Evolutionary conservation across 495 filamentous ascomycete genomes (phyloP), one percentile per base, ranked within the genome.

Genomic region (Talaromyces ruber): DNA sequence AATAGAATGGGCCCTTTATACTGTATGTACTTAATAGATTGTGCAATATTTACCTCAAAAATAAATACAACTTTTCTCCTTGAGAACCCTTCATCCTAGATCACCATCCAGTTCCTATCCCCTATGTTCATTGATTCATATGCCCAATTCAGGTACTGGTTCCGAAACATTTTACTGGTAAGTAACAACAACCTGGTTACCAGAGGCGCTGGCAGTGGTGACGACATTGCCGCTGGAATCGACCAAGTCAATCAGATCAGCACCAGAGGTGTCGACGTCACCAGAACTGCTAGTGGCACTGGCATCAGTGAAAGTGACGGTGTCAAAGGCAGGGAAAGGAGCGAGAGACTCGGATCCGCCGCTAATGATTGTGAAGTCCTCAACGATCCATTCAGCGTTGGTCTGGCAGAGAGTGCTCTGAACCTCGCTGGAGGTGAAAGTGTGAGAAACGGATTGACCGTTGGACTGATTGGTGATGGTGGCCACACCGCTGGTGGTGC

Each of bases 341-440:
- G 86, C 83, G 61, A 80, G 71, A 8, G 60, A 22, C 58, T 67
- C 67, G 18, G 78, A 78, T 22, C 43, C 59, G 28, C 59, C 43
- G 24, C 29, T 45, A 45, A 60, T 60, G 2, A 71, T 65, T 60
- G 81, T 74, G 64, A 82, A 87, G 63, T 87, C 84, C 75, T 88
- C 85, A 28, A 88, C 81, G 61, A 88, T 86, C 85, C 84, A 88
- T 61, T 88, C 85, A 14, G 81, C 84, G 63, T 88, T 86, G 58
- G 73, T 65, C 43, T 74, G 71, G 59, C 68, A 72, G 30, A 80
- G 68, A 11, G 71, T 75, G 24, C 74, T 74, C 21, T 62, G 57
- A 3, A 70, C 34, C 30, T 55, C 50, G 28, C 14, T 21, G 1
- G 69, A 66, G 9, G 68, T 73, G 51, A 88, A 75, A 3, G 74